Evolutionary conservation across 345 rosid species (phyloP), one percentile per base, ranked within the genome.

Genomic region (Rhodomyrtus tomentosa): DNA sequence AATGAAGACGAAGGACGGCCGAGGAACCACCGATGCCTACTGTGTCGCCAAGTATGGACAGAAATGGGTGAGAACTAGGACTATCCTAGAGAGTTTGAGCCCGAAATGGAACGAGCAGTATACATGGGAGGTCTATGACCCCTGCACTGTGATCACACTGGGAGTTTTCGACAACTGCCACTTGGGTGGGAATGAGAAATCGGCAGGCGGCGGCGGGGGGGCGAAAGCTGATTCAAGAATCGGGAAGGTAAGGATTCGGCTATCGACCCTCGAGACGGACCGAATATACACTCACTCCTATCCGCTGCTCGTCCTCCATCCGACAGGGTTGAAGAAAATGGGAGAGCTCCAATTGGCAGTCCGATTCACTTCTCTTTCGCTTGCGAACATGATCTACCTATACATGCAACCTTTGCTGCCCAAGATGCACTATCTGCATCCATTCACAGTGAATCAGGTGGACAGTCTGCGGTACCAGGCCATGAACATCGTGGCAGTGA

Each of bases 101-200:
- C 98, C 96, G 38, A 95, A 91, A 85, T 95, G 97, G 98, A 95
- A 95, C 80, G 98, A 95, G 89, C 98, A 95, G 81, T 95, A 95
- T 88, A 95, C 95, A 8, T 94, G 98, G 96, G 98, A 95, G 91
- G 96, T 94, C 68, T 90, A 92, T 74, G 98, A 95, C 83, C 94
- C 96, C 40, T 92, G 93, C 90, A 95, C 98, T 0, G 98, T 95
- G 76, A 93, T 95, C 85, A 94, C 96, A 25, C 29, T 95, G 5
- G 98, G 95, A 81, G 98, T 94, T 40, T 95, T 94, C 38, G 98
- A 95, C 86, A 95, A 95, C 87, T 91, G 96, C 87, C 95, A 94
- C 88, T 91, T 95, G 72, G 93, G 95, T 0, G 96, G 92, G 21
- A 86, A 81, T 15, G 98, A 94, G 84, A 91, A 88, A 88, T 89